Evolutionary conservation across 1,139 yeast species (phyloP).

Genomic region (Arxiozyma slooffiae): DNA sequence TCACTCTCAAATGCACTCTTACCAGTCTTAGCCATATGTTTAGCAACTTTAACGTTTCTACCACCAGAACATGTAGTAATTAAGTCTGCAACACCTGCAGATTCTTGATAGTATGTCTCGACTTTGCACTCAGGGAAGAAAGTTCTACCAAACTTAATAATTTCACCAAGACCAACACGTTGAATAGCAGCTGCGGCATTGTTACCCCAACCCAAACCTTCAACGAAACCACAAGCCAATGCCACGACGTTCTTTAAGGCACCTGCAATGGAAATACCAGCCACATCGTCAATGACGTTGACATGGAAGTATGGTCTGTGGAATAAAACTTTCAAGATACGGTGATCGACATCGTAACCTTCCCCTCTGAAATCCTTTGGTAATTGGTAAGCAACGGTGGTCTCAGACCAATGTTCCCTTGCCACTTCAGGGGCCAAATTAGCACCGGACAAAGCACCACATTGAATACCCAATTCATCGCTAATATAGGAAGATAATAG

Average conservation of each 20-base stretch:
- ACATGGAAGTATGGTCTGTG: constrained; percentile 96
- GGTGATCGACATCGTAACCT: constrained; percentile 64
- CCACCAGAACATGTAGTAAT: constrained; percentile 97
- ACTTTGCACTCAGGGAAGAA: constrained; percentile 63
- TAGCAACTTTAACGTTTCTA: constrained; percentile 84
- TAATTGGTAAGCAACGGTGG: constrained; percentile 80
- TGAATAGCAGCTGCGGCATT: constrained; percentile 94
- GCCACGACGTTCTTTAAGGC: constrained; percentile 94
- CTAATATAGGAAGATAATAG: constrained; percentile 67
- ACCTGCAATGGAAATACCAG: constrained; percentile 90
- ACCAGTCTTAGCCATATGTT: constrained; percentile 60
- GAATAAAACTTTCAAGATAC: constrained; percentile 62
- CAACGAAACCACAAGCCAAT: constrained; percentile 89
- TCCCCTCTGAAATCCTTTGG: constrained; percentile 62
- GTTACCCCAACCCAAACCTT: constrained; percentile 96
- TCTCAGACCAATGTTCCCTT: constrained; percentile 84
- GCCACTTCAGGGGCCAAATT: constrained; percentile 95
- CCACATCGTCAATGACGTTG: constrained; percentile 76
- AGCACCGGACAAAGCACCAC: constrained; percentile 94
- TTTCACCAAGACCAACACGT: constrained; percentile 87
- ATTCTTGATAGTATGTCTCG: constrained; percentile 78
- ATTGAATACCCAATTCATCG: constrained; percentile 67
- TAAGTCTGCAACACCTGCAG: constrained; percentile 94
- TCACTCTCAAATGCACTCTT: constrained; percentile 73
- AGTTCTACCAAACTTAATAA: constrained; percentile 69